Percentiles rank a stretch among this genome's conserved stretches.
phyloP scores from a whole-genome alignment of 1,139 yeast genomes.

The Blastobotrys indianensis region DNA sequence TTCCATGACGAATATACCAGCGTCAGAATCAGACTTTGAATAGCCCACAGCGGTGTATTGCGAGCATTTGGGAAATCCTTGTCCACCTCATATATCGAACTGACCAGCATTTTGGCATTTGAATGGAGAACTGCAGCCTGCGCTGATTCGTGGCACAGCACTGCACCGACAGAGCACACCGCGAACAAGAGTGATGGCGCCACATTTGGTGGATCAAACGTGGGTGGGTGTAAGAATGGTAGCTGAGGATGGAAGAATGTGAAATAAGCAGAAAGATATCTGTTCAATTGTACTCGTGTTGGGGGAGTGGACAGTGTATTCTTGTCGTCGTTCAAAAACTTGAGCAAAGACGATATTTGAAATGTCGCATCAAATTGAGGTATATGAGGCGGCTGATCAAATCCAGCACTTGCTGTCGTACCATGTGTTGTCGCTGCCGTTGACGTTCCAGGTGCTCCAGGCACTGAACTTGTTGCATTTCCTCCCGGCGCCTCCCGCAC shows the following conservation, averaged over 20 bases:
- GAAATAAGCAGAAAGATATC: conserved; percentile 32
- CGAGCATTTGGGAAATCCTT: conserved; percentile 23
- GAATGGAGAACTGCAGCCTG: conserved; percentile 28
- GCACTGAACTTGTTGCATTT: conserved; percentile 6
- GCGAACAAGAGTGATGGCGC: conserved; percentile 32
- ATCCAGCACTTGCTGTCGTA: neutral
- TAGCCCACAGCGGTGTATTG: conserved; percentile 27
- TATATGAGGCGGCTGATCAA: conserved; percentile 9
- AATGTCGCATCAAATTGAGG: conserved; percentile 24
- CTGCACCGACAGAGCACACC: conserved; percentile 35
- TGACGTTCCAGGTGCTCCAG: conserved; percentile 12
- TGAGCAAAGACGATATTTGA: conserved; percentile 18
- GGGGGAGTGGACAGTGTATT: conserved; percentile 20
- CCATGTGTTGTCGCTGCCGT: conserved; percentile 6
- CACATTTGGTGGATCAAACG: conserved; percentile 29
- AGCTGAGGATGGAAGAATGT: conserved; percentile 32
- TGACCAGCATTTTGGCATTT: conserved; percentile 25
- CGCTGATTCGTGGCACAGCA: conserved; percentile 27
- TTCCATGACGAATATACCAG: conserved; percentile 31
- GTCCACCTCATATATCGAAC: conserved; percentile 21
- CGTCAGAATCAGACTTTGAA: conserved; percentile 29
- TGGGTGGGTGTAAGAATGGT: conserved; percentile 33
- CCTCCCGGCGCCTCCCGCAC: conserved; percentile 2
- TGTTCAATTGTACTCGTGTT: conserved; percentile 27
- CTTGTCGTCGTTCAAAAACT: conserved; percentile 18